Percentiles rank a stretch among this genome's conserved stretches.
Evolutionary conservation across 768 basidiomycete genomes (phyloP).

Genomic region (Lentinula lateritia): DNA sequence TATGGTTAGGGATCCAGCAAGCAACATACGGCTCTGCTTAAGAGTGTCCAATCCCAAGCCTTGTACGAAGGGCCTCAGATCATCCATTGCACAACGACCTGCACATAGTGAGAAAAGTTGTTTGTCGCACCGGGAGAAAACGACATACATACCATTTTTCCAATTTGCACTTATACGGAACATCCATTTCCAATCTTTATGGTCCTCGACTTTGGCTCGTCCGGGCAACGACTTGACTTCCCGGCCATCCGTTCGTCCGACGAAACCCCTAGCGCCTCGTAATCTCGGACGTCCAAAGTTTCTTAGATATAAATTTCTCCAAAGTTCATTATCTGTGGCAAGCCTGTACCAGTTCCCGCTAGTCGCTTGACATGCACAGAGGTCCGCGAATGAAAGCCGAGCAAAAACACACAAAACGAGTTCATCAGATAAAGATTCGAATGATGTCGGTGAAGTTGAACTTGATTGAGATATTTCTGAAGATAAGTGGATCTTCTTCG

Average conservation of each 20-base stretch:
- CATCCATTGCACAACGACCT: slow-evolving; percentile 60
- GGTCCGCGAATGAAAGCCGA: slow-evolving; percentile 58
- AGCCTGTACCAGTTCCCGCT: slow-evolving; percentile 53
- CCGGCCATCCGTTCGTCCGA: slow-evolving; percentile 49
- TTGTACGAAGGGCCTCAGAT: not conserved
- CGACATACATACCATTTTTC: slow-evolving; percentile 54
- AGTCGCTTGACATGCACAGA: slow-evolving; percentile 58
- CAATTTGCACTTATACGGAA: slow-evolving; percentile 81
- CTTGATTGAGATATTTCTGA: slow-evolving; percentile 6
- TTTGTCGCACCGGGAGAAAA: slow-evolving; percentile 5
- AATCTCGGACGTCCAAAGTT: slow-evolving; percentile 65
- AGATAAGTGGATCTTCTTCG: slow-evolving; percentile 48
- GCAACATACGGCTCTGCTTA: slow-evolving; percentile 37
- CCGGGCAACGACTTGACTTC: slow-evolving; percentile 56
- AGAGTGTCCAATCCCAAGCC: not conserved
- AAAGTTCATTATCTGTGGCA: slow-evolving; percentile 38
- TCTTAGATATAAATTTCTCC: slow-evolving; percentile 60
- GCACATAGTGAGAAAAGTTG: slow-evolving; percentile 15
- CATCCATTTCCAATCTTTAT: slow-evolving; percentile 81
- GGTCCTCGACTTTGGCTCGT: slow-evolving; percentile 32
- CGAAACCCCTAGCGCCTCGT: slow-evolving; percentile 61
- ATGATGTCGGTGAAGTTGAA: slow-evolving; percentile 23
- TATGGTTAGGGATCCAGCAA: slow-evolving; percentile 58
- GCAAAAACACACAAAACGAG: slow-evolving; percentile 71
- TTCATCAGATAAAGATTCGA: slow-evolving; percentile 70